These are phyloP conservation scores for Rhizomucor pusillus DNA, from an alignment of 371 early-diverging fungal genomes.

Conservation along the genomic window DNA sequence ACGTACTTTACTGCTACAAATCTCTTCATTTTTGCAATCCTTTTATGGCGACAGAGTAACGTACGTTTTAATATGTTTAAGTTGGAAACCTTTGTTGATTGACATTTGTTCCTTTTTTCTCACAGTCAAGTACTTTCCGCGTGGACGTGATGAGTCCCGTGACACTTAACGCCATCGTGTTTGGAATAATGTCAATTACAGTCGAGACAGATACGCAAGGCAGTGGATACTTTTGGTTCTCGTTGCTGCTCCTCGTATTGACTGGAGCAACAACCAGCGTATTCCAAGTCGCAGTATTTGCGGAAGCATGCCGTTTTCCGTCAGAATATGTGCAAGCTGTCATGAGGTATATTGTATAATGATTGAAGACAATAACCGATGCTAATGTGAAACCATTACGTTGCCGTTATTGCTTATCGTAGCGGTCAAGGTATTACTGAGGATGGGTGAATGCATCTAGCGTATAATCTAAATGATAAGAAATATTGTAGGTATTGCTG, in stretches of 20 bases:
- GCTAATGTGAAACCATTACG: background rate
- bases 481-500: slow-evolving; percentile 50
- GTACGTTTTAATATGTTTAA: too few species aligned
- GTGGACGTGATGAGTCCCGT: slow-evolving; percentile 28
- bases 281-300: slow-evolving; percentile 71
- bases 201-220: slow-evolving; percentile 28
- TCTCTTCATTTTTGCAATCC: slow-evolving; percentile 50
- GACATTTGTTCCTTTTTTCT: too few species aligned
- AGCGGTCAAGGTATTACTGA: slow-evolving; percentile 50
- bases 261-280: slow-evolving; percentile 66
- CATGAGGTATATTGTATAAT: slow-evolving; percentile 49
- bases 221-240: slow-evolving; percentile 58
- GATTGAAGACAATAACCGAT: too few species aligned
- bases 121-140: slow-evolving; percentile 16
- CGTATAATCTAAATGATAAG: background rate
- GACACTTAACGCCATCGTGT: slow-evolving; percentile 29
- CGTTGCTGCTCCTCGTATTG: slow-evolving; percentile 52
- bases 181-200: slow-evolving; percentile 32
- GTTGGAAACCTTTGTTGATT: too few species aligned
- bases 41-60: slow-evolving; percentile 62
- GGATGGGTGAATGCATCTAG: background rate
- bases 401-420: background rate
- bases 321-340: slow-evolving; percentile 72
- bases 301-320: slow-evolving; percentile 71
- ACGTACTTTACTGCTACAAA: slow-evolving; percentile 62